Evolutionary conservation across 257 asterid species (phyloP), one percentile per base, ranked within the genome.

Genomic region (Solanum neorickii): DNA sequence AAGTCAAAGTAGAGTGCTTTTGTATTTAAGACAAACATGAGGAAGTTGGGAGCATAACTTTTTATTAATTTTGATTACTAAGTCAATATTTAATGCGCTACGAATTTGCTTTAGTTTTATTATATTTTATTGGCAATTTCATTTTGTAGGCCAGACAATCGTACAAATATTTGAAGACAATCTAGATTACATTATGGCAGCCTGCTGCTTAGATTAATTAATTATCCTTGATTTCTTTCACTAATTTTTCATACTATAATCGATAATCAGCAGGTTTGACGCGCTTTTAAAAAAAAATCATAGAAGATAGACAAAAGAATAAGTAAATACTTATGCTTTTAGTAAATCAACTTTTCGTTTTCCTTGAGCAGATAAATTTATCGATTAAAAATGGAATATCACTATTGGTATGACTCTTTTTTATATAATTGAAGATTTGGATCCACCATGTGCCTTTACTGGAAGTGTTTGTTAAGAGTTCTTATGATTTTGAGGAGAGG

Each of bases 21-120:
- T 82, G 89, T 49, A 86, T 74, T 89, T 14, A 87, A 73, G 88
- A 82, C 87, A 73, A 35, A 47, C 89, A 86, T 84, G 90, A 84
- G 86, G 83, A 86, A 78, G 84, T 89, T 89, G 90, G 86, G 86
- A 49, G 87, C 86, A 84, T 46, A 84, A 5, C 86, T 84, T 69
- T 56, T 56, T 3, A 56, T 56, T 56, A 3, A 56, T 56, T 56
- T 76, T 49, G 20, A n/a, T 42, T 69, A 52, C 46, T 72, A 13
- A 83, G 65, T n/a, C 44, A 7, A 25, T 39, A 70, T n/a, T 66
- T 44, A 69, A 16, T 44, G 85, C 65, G n/a, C 42, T 35, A 39
- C 9, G 52, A 74, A 49, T 52, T 76, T 25, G 56, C 73, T 37
- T 65, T 33, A 14, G 66, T 13, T 11, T 5, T 35, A 5, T 35